Evolutionary conservation across 371 early-diverging fungal genomes (phyloP), one percentile per base, ranked within the genome.

Genomic region (Syncephalastrum sp.): DNA sequence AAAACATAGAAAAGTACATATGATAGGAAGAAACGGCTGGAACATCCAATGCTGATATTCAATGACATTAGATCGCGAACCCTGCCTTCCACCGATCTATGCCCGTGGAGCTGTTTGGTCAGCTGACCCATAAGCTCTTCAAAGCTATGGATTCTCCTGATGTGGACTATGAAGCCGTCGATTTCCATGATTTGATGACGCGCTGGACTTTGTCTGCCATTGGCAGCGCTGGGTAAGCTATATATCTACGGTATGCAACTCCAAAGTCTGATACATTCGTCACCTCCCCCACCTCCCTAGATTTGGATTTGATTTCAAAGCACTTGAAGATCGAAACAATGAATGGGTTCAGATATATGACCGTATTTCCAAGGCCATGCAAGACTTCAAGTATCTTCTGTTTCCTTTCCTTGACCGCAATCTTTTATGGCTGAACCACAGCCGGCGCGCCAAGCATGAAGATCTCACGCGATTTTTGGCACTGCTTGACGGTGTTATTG

Each of bases 331-430:
- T n/a, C 46, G 44, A 27, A 21, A 70, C 0, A 73, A 50, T 16
- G 33, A 60, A 54, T 74, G 72, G 69, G 67, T 69, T 0, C 3
- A 16, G 4, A 57, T 44, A 29, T 77, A 77, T 50, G 55, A 70
- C 25, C 47, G 58, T 24, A 33, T 77, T 14, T 56, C 53, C 14
- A 44, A 50, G 1, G 65, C 54, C 3, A 53, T 67, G 43, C 50
- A 52, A 3, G 56, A 75, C 23, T 76, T 79, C 0, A 50, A 80
- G 4, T 77, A 66, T 47, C 63, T 70, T 42, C 49, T 82, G 47
- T 75, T 85, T 23, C 83, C 85, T 4, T 50, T 60, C 21, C 72
- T 82, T 15, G 85, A 83, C 25, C 50, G 64, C 33, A 61, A 53
- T 3, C 52, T 62, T 5, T 27, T 64, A 0, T 52, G 53, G 29